Base-by-base conservation (phyloP, 176 grass and related monocot species). In the Dendrocalamus sinicus region DNA sequence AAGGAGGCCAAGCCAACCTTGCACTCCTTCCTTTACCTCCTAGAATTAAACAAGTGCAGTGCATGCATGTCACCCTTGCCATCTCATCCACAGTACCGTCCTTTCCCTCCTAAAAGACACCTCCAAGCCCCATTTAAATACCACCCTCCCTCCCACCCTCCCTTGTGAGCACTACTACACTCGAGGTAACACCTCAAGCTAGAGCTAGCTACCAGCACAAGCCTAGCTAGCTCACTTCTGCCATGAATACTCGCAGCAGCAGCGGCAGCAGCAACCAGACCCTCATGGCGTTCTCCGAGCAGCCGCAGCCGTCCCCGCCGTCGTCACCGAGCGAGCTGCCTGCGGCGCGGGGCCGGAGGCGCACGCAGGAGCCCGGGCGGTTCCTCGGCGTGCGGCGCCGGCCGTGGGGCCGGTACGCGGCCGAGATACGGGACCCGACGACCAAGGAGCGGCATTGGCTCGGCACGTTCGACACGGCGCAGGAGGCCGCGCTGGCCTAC, bases 401-500 rank as follows among this genome's bases (percentile, higher is more conserved):
- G 40, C 96, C 96, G 16, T 98, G 93, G 96, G 93, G 96, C 3
- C 86, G 93, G 70, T 98, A 98, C 91, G 97, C 97, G 13, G 96
- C 97, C 20, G 97, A 99, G 91, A 99, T 99, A 53, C 92, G 97
- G 48, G 94, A 96, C 86, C 97, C 97, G 8, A 93, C 97, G 9
- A 99, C 97, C 16, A 99, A 99, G 83, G 97, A 99, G 67, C 80
- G 97, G 82, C 97, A 99, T 81, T 96, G 97, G 97, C 88, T 99
- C 4, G 97, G 97, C 50, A 99, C 97, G 15, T 99, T 99, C 74
- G 97, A 99, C 91, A 99, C 97, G 20, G 94, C 97, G 57, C 97
- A 99, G 88, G 97, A 99, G 90, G 97, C 97, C 13, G 97, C 97
- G 17, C 86, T 99, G 7, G 97, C 97, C 48, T 99, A 99, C 83